These are phyloP conservation scores for Ganoderma leucocontextum DNA, from an alignment of 1,284 basidiomycete species.

Conservation along the genomic window DNA sequence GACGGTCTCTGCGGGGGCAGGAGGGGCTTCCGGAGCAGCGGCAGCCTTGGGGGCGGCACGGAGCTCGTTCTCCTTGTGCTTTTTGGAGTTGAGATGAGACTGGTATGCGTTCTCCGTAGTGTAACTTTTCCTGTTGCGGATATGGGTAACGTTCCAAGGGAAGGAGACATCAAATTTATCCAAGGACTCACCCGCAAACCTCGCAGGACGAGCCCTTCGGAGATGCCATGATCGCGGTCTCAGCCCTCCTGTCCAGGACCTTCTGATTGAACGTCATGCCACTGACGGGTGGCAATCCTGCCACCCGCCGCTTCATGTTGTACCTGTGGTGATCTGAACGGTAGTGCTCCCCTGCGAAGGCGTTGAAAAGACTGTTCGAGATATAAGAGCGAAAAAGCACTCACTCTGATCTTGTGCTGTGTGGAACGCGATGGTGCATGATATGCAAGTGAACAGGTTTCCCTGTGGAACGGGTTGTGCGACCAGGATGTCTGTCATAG, in stretches of 20 bases:
- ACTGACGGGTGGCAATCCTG: constrained; percentile 89
- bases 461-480: constrained; percentile 20
- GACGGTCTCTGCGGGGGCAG: neutral
- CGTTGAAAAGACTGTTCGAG: constrained; percentile 14
- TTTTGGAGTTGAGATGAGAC: constrained; percentile 90
- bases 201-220: constrained; percentile 74
- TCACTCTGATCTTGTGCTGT: constrained; percentile 87
- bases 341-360: constrained; percentile 77
- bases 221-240: constrained; percentile 76
- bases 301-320: constrained; percentile 98
- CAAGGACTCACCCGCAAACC: constrained; percentile 76
- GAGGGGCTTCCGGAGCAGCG: constrained; percentile 22
- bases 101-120: constrained; percentile 90
- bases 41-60: constrained; percentile 50
- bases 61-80: constrained; percentile 86
- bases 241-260: constrained; percentile 80
- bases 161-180: neutral
- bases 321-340: constrained; percentile 96
- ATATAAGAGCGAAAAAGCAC: constrained; percentile 37
- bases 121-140: constrained; percentile 83
- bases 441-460: constrained; percentile 87
- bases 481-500: constrained; percentile 28
- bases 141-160: constrained; percentile 13
- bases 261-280: constrained; percentile 88
- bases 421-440: constrained; percentile 91